Evolutionary conservation across 2,329 filamentous ascomycete genomes (phyloP).

Genomic region (Colletotrichum endophyticum): DNA sequence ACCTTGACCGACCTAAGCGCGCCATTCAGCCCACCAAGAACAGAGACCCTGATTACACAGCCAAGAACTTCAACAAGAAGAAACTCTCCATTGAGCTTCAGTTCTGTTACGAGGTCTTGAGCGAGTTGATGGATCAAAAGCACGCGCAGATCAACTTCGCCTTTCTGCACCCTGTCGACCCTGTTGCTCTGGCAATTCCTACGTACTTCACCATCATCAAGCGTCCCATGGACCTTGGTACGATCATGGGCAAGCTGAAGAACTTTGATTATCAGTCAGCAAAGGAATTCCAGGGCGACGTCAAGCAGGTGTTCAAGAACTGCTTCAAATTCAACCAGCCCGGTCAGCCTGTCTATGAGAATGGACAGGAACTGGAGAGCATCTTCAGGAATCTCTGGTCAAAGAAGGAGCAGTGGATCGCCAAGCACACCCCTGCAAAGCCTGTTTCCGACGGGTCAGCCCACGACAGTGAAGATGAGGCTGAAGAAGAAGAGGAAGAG

Average conservation of each 20-base stretch:
- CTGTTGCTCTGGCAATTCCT: slow-evolving; percentile 91
- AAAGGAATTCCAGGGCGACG: slow-evolving; percentile 85
- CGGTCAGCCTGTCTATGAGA: slow-evolving; percentile 73
- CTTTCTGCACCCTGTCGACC: slow-evolving; percentile 87
- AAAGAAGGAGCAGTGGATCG: slow-evolving; percentile 82
- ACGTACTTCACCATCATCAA: slow-evolving; percentile 94
- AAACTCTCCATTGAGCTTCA: slow-evolving; percentile 87
- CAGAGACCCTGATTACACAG: slow-evolving; percentile 88
- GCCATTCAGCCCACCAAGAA: slow-evolving; percentile 91
- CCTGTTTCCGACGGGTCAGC: slow-evolving; percentile 65
- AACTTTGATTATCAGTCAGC: slow-evolving; percentile 79
- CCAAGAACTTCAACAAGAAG: slow-evolving; percentile 85
- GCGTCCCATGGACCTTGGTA: slow-evolving; percentile 92
- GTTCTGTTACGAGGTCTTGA: slow-evolving; percentile 84
- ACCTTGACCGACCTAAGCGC: slow-evolving; percentile 84
- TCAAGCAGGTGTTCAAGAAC: slow-evolving; percentile 84
- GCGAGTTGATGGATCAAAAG: slow-evolving; percentile 78
- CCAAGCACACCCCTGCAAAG: slow-evolving; percentile 67
- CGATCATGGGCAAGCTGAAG: slow-evolving; percentile 79
- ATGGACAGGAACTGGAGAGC: slow-evolving; percentile 75
- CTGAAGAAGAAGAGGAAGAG: slow-evolving; percentile 74
- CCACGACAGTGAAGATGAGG: slow-evolving; percentile 71
- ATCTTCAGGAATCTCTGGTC: slow-evolving; percentile 79
- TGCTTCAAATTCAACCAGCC: slow-evolving; percentile 87
- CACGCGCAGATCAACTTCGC: slow-evolving; percentile 71